Conservation (phyloP, 805 yeast species). For the Sugiyamaella mastotermitis region DNA sequence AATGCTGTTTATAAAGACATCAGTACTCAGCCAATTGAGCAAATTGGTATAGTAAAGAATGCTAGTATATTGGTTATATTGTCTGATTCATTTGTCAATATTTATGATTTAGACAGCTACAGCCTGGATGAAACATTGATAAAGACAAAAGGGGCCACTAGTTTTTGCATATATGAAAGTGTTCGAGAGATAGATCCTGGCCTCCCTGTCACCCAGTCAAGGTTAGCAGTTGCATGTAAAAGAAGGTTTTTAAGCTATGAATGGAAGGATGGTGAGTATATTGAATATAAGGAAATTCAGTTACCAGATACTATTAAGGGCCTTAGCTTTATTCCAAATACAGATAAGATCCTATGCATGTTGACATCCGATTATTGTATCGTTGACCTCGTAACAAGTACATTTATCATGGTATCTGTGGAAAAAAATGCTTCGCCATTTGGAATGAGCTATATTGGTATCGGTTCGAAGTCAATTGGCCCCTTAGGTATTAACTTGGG, state of each 20-base stretch:
- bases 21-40: constrained; percentile 25
- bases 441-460: constrained; percentile 16
- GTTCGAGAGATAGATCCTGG: constrained; percentile 10
- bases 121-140: constrained; percentile 28
- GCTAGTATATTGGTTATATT: constrained; percentile 30
- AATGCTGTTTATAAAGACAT: constrained; percentile 17
- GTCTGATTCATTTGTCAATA: constrained; percentile 28
- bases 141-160: constrained; percentile 31
- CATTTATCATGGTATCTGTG: constrained; percentile 1
- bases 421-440: no score
- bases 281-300: constrained; percentile 23
- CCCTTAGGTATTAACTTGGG: constrained; percentile 10
- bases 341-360: constrained; percentile 21
- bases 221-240: constrained; percentile 25
- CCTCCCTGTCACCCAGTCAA: constrained; percentile 22
- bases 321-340: constrained; percentile 21
- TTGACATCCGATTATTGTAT: constrained; percentile 22
- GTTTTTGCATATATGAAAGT: constrained; percentile 21
- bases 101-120: constrained; percentile 29
- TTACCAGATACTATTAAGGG: constrained; percentile 23
- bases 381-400: constrained; percentile 13
- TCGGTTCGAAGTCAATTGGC: constrained; percentile 12
- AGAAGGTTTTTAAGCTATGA: constrained; percentile 21
- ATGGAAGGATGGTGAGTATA: constrained; percentile 28
- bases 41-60: constrained; percentile 30